Base-by-base conservation (phyloP, 306 rosid species). In the Crotalaria pallida region DNA sequence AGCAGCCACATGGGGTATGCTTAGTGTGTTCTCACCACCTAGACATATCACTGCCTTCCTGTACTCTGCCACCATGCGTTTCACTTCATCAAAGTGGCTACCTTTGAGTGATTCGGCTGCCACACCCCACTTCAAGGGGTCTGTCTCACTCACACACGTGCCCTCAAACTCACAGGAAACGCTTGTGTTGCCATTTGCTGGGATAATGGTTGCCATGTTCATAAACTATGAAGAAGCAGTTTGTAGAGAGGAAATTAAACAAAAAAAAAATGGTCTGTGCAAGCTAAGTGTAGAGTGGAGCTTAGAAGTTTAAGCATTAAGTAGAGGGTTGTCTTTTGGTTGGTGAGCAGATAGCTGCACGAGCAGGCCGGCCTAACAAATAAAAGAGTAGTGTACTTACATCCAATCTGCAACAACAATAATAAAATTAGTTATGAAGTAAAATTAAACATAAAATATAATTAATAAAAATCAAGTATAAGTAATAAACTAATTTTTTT, bases 21-120 rank as follows among this genome's bases (percentile, higher is more conserved):
- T 67, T 10, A 81, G 79, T 34, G 65, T 7, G 7, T 49, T 49
- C 13, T 41, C 61, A 0, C 82, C 79, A 17, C 79, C 73, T 2
- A 81, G 44, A 67, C 33, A 33, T 1, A 81, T 34, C n/a, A 49
- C 49, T 11, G 74, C 15, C 36, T 69, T 67, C 33, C 72, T 10
- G 80, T 67, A 81, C n/a, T 81, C 80, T 0, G 34, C 77, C 58
- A 58, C 70, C 85, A 77, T 81, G 9, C 66, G 43, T 49, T 74
- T 77, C 0, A 81, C 85, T 68, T 81, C 82, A 0, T 73, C 82
- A 6, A 77, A 38, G 74, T 81, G 80, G 66, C 82, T 81, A 9
- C 82, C 77, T 5, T 55, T 81, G 8, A 81, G 70, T 17, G 79
- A 81, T 11, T 81, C 67, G 1, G 80, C 85, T 9, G 85, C 82